Base-by-base conservation (phyloP, 331 rosid genomes). In the Spiraea crenata region DNA sequence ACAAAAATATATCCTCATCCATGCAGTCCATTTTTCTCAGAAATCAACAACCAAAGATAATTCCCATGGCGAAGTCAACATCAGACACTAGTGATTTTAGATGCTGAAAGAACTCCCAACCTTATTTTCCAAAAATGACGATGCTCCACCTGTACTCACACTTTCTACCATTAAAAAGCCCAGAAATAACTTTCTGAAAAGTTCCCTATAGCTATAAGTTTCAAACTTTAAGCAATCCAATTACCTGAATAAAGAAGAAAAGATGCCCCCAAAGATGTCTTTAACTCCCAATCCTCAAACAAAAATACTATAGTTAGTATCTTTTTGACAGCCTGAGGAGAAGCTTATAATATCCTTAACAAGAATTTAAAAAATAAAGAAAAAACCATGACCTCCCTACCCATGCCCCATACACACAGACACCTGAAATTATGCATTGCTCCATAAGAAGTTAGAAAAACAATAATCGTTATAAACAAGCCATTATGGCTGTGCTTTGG, bases 31-130 rank as follows among this genome's bases (percentile, higher is more conserved):
- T 61, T 61, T 39, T 61, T 40, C 66, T 61, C 66, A 19, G 35
- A 58, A 58, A 58, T 58, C 63, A 35, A 58, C 63, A 14, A 58
- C 42, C 63, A 35, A 58, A 35, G 5, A 58, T 42, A 35, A 58
- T 25, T 25, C 31, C 31, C 31, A 25, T 25, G 2, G 31, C 2
- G 31, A 25, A 25, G 31, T 25, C 31, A 25, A 25, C 31, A 25
- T 25, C 31, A 25, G 31, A 25, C 31, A 25, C 31, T 25, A 25
- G 31, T 3, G 44, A 35, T 35, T 17, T 14, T 6, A 58, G 17
- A 58, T 31, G 62, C 41, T 12, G 31, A 57, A 57, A 31, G 62
- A 57, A 54, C 12, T n/a, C 12, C 62, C 62, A 56, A 57, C 40
- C 62, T 31, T 57, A 57, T 14, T 31, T 31, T 65, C 56, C 56